A percentile compares a stretch with the other conserved stretches of the same genome.
These are phyloP conservation scores for Colletotrichum scovillei DNA, from an alignment of 2,329 filamentous ascomycete species.

Conservation along the genomic window DNA sequence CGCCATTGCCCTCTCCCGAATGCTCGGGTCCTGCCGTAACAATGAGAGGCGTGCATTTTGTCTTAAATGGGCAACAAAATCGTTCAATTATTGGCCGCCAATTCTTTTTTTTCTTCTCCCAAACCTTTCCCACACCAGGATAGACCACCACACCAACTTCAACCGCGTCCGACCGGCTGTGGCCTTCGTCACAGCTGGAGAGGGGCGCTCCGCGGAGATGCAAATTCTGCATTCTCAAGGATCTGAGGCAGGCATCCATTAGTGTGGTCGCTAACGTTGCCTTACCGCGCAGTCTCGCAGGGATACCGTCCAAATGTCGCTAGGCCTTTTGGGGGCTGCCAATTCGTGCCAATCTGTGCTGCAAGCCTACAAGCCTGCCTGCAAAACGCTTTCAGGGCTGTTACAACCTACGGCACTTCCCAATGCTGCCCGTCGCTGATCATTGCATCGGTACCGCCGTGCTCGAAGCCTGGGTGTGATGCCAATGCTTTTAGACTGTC, in stretches of 20 bases:
- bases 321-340: conserved; percentile 7
- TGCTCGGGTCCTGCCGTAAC: conserved; percentile 30
- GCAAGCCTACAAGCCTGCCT: background rate
- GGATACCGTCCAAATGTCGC: conserved; percentile 19
- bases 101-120: background rate
- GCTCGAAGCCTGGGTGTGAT: background rate
- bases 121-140: conserved; percentile 21
- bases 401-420: conserved; percentile 22
- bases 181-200: background rate
- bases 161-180: background rate
- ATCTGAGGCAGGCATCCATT: conserved; percentile 33
- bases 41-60: background rate
- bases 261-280: conserved; percentile 31
- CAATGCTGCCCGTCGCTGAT: conserved; percentile 18
- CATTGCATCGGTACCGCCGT: conserved; percentile 15
- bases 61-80: conserved; percentile 15
- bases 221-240: conserved; percentile 25
- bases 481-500: background rate
- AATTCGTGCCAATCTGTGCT: background rate
- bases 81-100: conserved; percentile 15
- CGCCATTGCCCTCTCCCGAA: conserved; percentile 25
- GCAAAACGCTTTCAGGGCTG: conserved; percentile 7
- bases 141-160: conserved; percentile 16
- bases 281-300: conserved; percentile 27
- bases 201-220: conserved; percentile 28